Evolutionary conservation across 139 green algal species (phyloP).

Genomic region (Chlorella vulgaris): DNA sequence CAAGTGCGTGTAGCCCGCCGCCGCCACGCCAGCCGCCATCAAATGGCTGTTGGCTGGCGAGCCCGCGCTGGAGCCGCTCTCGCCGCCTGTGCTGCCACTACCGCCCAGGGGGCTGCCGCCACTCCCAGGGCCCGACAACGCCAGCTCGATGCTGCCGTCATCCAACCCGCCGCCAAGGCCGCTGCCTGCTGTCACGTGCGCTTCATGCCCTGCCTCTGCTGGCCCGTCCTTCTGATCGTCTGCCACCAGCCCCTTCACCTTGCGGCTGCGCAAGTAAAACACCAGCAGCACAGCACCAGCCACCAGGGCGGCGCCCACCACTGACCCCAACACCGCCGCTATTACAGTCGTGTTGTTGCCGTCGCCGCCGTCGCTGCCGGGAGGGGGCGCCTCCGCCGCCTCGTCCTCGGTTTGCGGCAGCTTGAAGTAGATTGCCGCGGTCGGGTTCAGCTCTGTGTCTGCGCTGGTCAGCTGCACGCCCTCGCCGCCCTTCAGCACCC

Average conservation of each 20-base stretch:
- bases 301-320: slow-evolving; percentile 3
- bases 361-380: background rate
- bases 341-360: background rate
- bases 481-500: slow-evolving; percentile 34
- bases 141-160: background rate
- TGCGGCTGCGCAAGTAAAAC: slow-evolving; percentile 1
- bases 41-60: background rate
- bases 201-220: background rate
- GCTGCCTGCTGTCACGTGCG: too few relatives aligned
- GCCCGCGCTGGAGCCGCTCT: background rate
- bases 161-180: background rate
- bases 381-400: background rate
- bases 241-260: slow-evolving; percentile 6
- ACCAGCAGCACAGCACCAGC: slow-evolving; percentile 2
- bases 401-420: background rate
- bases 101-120: background rate
- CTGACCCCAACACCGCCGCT: slow-evolving; percentile 3
- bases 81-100: background rate
- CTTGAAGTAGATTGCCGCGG: slow-evolving; percentile 36
- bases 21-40: background rate
- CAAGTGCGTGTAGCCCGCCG: background rate
- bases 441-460: slow-evolving; percentile 41
- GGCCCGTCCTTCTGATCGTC: background rate
- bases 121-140: background rate
- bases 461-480: background rate